Percentiles rank a stretch among this genome's conserved stretches.
Evolutionary conservation across 192 early-diverging fungal species (phyloP).

Genomic region (Entomortierella beljakovae): DNA sequence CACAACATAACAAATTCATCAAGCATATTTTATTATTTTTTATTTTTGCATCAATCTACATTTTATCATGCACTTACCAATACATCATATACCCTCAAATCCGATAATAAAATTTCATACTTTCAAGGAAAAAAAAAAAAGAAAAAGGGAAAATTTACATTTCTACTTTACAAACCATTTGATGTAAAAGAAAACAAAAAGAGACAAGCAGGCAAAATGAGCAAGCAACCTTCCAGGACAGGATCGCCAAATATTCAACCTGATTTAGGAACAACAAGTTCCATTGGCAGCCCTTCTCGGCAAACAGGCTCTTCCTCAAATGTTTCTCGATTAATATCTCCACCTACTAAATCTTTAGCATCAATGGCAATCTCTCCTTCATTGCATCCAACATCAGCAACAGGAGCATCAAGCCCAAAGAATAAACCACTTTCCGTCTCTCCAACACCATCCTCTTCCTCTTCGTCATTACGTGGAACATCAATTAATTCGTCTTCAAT

Average conservation of each 20-base stretch:
- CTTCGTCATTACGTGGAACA: conserved; percentile 16
- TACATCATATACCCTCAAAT: no score
- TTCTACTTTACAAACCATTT: background rate
- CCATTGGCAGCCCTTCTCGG: background rate
- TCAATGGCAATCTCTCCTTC: conserved; percentile 1
- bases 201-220: background rate
- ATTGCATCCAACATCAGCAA: background rate
- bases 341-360: conserved; percentile 1
- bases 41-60: no score
- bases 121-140: background rate
- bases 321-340: conserved; percentile 10
- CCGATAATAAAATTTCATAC: no score
- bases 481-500: conserved; percentile 25
- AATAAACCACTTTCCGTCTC: background rate
- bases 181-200: no score
- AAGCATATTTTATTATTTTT: no score
- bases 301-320: background rate
- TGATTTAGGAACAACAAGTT: background rate
- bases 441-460: conserved; percentile 24
- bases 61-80: no score
- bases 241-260: conserved; percentile 4
- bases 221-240: conserved; percentile 1
- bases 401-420: background rate
- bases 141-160: background rate
- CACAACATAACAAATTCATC: background rate